A percentile compares a stretch with the other conserved stretches of the same genome.
Evolutionary conservation across 768 basidiomycete genomes (phyloP).

Genomic region (Rhodotorula graminis): DNA sequence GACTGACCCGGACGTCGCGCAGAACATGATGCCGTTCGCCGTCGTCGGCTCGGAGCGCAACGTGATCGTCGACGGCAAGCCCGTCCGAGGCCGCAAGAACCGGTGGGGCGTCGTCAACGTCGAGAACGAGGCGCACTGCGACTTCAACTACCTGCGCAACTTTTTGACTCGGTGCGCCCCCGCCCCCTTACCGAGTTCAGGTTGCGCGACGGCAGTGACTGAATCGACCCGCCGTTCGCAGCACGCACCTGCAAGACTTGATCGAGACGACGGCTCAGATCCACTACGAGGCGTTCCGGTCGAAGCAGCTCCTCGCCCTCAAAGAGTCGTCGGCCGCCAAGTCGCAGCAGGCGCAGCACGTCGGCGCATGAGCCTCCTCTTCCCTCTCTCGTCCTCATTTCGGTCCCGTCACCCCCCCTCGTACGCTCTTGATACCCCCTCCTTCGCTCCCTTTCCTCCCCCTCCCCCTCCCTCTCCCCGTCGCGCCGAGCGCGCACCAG

Average conservation of each 20-base stretch:
- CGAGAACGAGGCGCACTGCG: slow-evolving; percentile 93
- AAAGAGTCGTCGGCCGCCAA: slow-evolving; percentile 74
- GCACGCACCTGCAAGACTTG: slow-evolving; percentile 94
- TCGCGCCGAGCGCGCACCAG: not conserved
- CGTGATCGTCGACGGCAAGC: slow-evolving; percentile 91
- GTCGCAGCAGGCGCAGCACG: slow-evolving; percentile 12
- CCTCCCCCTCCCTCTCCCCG: not conserved
- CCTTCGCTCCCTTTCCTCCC: not conserved
- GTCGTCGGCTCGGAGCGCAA: slow-evolving; percentile 95
- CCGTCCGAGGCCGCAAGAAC: slow-evolving; percentile 92
- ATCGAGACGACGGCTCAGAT: slow-evolving; percentile 99
- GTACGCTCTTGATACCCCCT: not conserved
- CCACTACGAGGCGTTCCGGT: slow-evolving; percentile 99
- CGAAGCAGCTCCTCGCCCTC: slow-evolving; percentile 91
- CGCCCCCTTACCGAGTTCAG: no score
- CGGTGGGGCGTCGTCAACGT: slow-evolving; percentile 98
- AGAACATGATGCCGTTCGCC: slow-evolving; percentile 94
- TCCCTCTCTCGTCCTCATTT: not conserved
- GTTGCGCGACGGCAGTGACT: no score
- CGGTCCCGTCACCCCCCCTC: not conserved
- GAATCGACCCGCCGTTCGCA: slow-evolving; percentile 42
- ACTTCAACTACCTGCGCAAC: slow-evolving; percentile 94
- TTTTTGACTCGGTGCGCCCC: slow-evolving; percentile 75
- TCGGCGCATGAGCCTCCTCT: not conserved
- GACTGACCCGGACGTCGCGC: not conserved